Evolutionary conservation across 331 rosid genomes (phyloP).

Genomic region (Acacia concinna): DNA sequence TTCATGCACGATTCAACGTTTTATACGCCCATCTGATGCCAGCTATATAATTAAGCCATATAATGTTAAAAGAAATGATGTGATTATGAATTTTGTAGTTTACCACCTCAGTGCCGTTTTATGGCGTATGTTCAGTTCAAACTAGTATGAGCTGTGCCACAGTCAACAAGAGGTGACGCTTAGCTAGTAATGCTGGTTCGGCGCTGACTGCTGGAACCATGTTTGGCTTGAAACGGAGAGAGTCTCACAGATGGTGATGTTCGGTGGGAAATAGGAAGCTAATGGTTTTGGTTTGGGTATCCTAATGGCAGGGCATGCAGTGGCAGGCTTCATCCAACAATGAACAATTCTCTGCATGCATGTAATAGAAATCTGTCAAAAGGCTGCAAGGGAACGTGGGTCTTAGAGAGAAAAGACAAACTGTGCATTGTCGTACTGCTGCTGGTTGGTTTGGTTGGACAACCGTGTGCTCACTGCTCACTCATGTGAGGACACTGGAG

Average conservation of each 20-base stretch:
- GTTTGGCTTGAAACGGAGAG: conserved; percentile 36
- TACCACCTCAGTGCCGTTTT: too few relatives aligned
- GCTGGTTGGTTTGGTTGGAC: not conserved
- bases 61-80: not conserved
- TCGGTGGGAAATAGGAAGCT: not conserved
- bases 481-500: not conserved
- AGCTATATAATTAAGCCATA: too few relatives aligned
- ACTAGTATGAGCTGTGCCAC: not conserved
- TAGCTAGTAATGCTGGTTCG: conserved; percentile 12
- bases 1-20: not conserved
- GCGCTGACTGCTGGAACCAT: conserved; percentile 32
- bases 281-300: not conserved
- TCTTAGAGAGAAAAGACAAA: not conserved
- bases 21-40: too few relatives aligned
- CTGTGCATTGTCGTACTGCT: not conserved
- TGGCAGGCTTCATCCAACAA: not conserved
- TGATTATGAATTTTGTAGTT: not conserved
- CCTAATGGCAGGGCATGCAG: not conserved
- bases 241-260: not conserved
- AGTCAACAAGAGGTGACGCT: not conserved
- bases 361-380: not conserved
- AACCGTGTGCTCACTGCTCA: not conserved
- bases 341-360: not conserved
- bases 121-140: not conserved
- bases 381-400: conserved; percentile 1